Conservation (phyloP, 306 rosid genomes). For the Crotalaria pallida region DNA sequence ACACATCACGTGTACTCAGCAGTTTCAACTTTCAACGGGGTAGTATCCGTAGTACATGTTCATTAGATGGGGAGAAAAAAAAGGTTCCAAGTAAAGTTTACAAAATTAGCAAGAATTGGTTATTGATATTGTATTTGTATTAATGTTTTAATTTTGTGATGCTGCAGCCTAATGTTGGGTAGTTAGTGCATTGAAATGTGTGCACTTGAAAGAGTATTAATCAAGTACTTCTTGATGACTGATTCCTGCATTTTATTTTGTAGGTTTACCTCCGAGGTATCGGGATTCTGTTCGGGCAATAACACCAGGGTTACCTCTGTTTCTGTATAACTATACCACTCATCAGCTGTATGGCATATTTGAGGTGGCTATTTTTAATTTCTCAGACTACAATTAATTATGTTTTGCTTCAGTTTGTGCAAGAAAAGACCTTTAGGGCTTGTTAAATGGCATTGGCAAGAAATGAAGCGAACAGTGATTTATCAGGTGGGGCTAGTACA, state of each 20-base stretch:
- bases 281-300: conserved; percentile 95
- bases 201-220: not conserved
- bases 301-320: conserved; percentile 88
- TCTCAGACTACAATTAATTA: not conserved
- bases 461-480: not conserved
- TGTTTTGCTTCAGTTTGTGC: not conserved
- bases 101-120: not conserved
- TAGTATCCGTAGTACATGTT: not conserved
- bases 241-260: conserved; percentile 15
- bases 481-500: not conserved
- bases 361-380: conserved; percentile 56
- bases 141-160: not conserved
- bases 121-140: not conserved
- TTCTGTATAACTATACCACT: conserved; percentile 92
- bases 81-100: not conserved
- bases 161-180: not conserved
- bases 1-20: too few relatives aligned
- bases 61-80: not conserved
- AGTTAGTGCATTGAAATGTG: not conserved
- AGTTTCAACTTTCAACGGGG: not conserved
- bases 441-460: not conserved
- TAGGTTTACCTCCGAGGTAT: conserved; percentile 97
- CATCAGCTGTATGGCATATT: conserved; percentile 95
- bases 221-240: conserved; percentile 5
- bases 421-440: not conserved